phyloP scores from a whole-genome alignment of 2,329 filamentous ascomycete species.

The Cercospora zeina region DNA sequence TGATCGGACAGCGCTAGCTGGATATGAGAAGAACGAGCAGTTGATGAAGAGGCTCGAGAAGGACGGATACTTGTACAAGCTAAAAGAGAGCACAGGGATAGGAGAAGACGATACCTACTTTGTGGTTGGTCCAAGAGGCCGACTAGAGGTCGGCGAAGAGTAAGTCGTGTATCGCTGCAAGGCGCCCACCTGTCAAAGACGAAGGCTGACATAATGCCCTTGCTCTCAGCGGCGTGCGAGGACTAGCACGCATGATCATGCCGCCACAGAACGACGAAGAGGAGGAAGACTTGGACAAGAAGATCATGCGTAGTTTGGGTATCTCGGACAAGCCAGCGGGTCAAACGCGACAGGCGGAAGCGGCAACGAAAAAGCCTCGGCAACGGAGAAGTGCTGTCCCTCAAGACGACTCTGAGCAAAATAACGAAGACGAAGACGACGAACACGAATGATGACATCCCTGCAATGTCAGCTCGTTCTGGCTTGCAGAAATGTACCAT shows the following conservation, averaged over 20 bases:
- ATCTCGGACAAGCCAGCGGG: slow-evolving; percentile 24
- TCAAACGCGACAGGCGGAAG: slow-evolving; percentile 12
- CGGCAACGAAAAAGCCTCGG: slow-evolving; percentile 7
- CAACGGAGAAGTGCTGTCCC: slow-evolving; percentile 11
- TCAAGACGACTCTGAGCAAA: slow-evolving; percentile 20
- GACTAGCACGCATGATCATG: slow-evolving; percentile 63
- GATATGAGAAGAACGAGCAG: slow-evolving; percentile 67
- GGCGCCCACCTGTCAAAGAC: neutral
- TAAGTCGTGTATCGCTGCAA: neutral
- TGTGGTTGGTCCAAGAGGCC: slow-evolving; percentile 80
- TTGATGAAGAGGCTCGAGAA: slow-evolving; percentile 72
- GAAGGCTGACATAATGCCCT: neutral
- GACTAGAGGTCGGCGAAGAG: slow-evolving; percentile 76
- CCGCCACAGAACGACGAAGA: slow-evolving; percentile 36
- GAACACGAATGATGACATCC: slow-evolving; percentile 19
- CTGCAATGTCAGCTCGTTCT: neutral
- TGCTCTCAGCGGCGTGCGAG: slow-evolving; percentile 59
- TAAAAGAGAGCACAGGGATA: slow-evolving; percentile 62
- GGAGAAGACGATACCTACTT: slow-evolving; percentile 79
- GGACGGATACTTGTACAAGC: slow-evolving; percentile 79
- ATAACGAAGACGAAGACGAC: slow-evolving; percentile 25
- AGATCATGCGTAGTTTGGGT: slow-evolving; percentile 40
- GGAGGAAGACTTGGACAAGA: slow-evolving; percentile 38
- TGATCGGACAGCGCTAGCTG: slow-evolving; percentile 61
- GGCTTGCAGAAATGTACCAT: neutral